Percentiles rank a stretch among this genome's conserved stretches.
phyloP scores from a whole-genome alignment of 495 filamentous ascomycete genomes.

The Neurospora sp. region DNA sequence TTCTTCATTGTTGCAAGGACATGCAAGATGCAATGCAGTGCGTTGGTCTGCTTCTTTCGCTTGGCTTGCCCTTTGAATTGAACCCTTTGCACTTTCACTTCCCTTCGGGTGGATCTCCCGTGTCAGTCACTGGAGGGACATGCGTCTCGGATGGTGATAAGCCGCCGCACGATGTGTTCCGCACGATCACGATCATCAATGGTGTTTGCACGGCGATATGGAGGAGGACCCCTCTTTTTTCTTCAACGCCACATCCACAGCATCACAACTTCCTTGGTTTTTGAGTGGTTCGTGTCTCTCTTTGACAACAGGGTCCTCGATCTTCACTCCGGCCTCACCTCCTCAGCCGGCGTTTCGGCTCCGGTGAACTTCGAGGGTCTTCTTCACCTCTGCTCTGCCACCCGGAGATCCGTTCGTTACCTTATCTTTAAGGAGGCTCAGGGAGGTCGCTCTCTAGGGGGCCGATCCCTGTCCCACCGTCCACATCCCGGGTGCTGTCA shows the following conservation, averaged over 20 bases:
- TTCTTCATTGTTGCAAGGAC: not conserved
- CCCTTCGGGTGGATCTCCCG: not conserved
- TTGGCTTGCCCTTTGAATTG: not conserved
- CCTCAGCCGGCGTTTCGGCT: not conserved
- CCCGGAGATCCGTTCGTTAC: not conserved
- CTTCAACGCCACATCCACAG: not conserved
- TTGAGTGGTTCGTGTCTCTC: not conserved
- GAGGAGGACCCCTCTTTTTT: not conserved
- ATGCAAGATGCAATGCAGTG: not conserved
- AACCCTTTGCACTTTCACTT: not conserved
- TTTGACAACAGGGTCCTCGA: not conserved
- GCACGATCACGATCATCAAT: not conserved
- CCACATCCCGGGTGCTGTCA: not conserved
- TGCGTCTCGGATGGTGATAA: not conserved
- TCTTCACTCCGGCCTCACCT: not conserved
- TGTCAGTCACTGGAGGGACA: not conserved
- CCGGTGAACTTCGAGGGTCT: not conserved
- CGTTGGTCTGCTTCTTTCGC: not conserved
- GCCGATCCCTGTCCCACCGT: not conserved
- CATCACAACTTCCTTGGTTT: not conserved
- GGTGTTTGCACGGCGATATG: not conserved
- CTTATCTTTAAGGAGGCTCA: not conserved
- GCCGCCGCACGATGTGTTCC: not conserved
- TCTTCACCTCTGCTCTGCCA: not conserved
- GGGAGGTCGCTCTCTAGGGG: not conserved